Percentiles rank a stretch among this genome's conserved stretches.
Conservation (phyloP, 2,329 filamentous ascomycete species). For the Scopulariopsis brevicaulis region DNA sequence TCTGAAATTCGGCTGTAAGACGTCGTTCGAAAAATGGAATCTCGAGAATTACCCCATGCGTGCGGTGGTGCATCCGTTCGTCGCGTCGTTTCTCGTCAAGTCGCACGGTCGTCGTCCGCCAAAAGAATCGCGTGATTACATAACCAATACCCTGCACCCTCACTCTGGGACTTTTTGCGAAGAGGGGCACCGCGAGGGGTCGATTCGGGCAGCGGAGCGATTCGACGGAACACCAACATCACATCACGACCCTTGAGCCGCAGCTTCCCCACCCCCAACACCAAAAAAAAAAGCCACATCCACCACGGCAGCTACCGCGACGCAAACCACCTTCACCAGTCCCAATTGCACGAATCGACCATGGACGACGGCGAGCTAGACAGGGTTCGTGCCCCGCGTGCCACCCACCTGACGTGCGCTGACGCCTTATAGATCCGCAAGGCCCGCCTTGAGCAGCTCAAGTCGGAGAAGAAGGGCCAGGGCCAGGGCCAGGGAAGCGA, state of each 20-base stretch:
- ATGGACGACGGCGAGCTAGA: slow-evolving; percentile 34
- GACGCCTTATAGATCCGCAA: slow-evolving; percentile 58
- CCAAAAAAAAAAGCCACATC: too few relatives aligned
- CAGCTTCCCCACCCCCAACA: not conserved
- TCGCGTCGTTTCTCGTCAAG: too few relatives aligned
- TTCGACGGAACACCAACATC: not conserved
- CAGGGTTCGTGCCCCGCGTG: slow-evolving; percentile 15
- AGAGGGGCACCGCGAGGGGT: not conserved
- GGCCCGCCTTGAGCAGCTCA: slow-evolving; percentile 87
- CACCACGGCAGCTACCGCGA: too few relatives aligned
- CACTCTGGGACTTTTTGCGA: not conserved
- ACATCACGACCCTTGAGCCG: not conserved
- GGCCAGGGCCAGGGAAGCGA: slow-evolving; percentile 26
- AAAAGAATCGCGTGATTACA: not conserved
- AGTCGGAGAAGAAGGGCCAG: slow-evolving; percentile 46
- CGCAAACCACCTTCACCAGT: not conserved
- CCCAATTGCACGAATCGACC: slow-evolving; percentile 1
- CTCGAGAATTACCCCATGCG: too few relatives aligned
- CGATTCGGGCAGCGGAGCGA: not conserved
- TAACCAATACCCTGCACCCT: not conserved
- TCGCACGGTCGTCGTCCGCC: too few relatives aligned
- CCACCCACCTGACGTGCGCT: not conserved
- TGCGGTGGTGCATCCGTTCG: too few relatives aligned
- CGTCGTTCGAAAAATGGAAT: too few relatives aligned
- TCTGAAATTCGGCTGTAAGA: too few relatives aligned